A percentile compares a stretch with the other conserved stretches of the same genome.
These are phyloP conservation scores for Fusarium sp. DNA, from an alignment of 2,329 filamentous ascomycete genomes.

Conservation along the genomic window DNA sequence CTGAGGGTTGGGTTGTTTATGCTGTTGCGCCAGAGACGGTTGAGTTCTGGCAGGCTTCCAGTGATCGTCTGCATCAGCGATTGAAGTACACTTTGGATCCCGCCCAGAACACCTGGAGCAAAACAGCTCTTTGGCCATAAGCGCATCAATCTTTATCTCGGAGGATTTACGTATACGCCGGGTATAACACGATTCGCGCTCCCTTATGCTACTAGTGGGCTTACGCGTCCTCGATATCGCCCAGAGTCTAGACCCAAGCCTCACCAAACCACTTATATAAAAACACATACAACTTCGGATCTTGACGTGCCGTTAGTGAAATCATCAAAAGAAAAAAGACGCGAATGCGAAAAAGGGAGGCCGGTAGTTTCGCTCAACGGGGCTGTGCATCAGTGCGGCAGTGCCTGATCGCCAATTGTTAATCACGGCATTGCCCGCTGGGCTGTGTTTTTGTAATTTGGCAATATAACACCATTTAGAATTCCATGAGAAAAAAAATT, in stretches of 20 bases:
- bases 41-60: constrained; percentile 16
- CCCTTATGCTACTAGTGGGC: background rate
- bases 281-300: background rate
- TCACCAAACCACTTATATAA: background rate
- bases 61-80: constrained; percentile 2
- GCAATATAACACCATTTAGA: background rate
- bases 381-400: background rate
- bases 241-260: background rate
- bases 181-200: background rate
- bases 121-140: background rate
- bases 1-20: background rate
- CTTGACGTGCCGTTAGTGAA: background rate
- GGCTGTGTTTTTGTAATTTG: background rate
- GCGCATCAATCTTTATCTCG: accelerated
- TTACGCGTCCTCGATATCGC: background rate
- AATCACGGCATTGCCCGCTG: background rate
- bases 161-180: background rate
- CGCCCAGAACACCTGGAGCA: background rate
- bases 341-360: background rate
- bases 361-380: background rate
- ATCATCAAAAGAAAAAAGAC: background rate
- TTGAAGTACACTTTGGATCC: background rate
- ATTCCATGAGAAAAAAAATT: accelerated
- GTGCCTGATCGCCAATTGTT: background rate
- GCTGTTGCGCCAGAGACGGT: background rate